A percentile compares a stretch with the other conserved stretches of the same genome.
These are phyloP conservation scores for Candida michaelii DNA, from an alignment of 805 yeast species.

Conservation along the genomic window DNA sequence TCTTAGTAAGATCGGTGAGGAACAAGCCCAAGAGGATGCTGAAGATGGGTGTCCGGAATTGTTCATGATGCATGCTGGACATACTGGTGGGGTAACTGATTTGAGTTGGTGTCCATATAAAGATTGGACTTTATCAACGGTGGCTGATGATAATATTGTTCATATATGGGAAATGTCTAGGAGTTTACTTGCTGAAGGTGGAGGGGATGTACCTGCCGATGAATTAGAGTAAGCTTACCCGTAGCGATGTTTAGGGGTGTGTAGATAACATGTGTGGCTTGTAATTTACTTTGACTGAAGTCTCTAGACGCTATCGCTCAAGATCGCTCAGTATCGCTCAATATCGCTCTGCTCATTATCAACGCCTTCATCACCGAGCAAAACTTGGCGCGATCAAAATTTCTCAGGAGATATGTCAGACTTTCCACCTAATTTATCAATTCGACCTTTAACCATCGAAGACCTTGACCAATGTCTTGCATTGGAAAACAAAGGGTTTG, in stretches of 20 bases:
- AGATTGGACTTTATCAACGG: constrained; percentile 76
- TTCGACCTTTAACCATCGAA: constrained; percentile 76
- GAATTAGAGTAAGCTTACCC: constrained; percentile 10
- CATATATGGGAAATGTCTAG: constrained; percentile 55
- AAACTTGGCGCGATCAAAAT: neutral
- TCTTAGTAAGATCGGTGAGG: constrained; percentile 73
- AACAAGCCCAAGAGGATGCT: constrained; percentile 81
- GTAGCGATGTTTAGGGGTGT: too few relatives aligned
- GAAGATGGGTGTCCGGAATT: constrained; percentile 90
- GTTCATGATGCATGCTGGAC: constrained; percentile 92
- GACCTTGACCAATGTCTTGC: constrained; percentile 63
- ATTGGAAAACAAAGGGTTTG: constrained; percentile 70
- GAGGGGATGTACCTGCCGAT: constrained; percentile 1
- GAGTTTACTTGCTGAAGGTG: constrained; percentile 27
- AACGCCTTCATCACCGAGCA: too few relatives aligned
- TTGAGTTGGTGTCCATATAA: constrained; percentile 66
- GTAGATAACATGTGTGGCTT: too few relatives aligned
- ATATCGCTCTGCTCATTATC: too few relatives aligned
- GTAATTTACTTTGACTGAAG: too few relatives aligned
- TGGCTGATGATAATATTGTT: constrained; percentile 60
- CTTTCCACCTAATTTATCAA: constrained; percentile 47
- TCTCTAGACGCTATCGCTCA: too few relatives aligned
- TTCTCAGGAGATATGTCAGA: constrained; percentile 32
- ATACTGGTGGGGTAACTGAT: constrained; percentile 74
- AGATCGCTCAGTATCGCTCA: too few relatives aligned